These are phyloP conservation scores for Mercurialis annua DNA, from an alignment of 345 rosid species.

Conservation along the genomic window DNA sequence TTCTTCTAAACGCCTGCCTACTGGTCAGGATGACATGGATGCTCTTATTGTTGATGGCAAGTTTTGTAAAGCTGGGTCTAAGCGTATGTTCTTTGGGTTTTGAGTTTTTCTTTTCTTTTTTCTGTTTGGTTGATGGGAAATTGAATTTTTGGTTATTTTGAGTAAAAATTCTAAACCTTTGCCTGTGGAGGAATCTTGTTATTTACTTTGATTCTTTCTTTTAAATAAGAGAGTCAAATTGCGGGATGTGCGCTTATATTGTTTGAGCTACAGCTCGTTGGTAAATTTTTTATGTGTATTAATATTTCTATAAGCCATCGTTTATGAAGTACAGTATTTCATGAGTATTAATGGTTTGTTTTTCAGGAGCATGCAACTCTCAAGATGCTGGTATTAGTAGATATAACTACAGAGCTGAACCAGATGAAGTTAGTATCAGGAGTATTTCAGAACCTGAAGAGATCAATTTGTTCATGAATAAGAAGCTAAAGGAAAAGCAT, in stretches of 20 bases:
- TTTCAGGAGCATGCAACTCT: conserved; percentile 33
- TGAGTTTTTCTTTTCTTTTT: neutral
- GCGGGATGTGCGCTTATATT: too few relatives aligned
- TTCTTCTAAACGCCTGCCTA: conserved; percentile 68
- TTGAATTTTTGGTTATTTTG: too few relatives aligned
- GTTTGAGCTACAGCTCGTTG: too few relatives aligned
- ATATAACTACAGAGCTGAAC: conserved; percentile 12
- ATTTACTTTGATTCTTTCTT: too few relatives aligned
- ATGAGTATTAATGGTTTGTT: neutral
- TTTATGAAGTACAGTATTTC: neutral
- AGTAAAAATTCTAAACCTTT: neutral
- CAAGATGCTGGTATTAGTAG: conserved; percentile 16
- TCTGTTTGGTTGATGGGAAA: neutral
- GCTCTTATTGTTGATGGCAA: conserved; percentile 72
- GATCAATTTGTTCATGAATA: conserved; percentile 27
- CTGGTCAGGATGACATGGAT: conserved; percentile 46
- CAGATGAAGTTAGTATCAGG: conserved; percentile 9
- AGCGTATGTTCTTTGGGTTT: conserved; percentile 39
- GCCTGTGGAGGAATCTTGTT: too few relatives aligned
- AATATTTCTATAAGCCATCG: too few relatives aligned
- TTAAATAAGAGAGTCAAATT: too few relatives aligned
- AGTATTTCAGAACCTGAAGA: conserved; percentile 10
- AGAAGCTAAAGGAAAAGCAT: conserved; percentile 37
- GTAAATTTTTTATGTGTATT: too few relatives aligned
- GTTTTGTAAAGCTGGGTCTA: conserved; percentile 51